Evolutionary conservation across 306 rosid genomes (phyloP).

Genomic region (Styphnolobium japonicum): DNA sequence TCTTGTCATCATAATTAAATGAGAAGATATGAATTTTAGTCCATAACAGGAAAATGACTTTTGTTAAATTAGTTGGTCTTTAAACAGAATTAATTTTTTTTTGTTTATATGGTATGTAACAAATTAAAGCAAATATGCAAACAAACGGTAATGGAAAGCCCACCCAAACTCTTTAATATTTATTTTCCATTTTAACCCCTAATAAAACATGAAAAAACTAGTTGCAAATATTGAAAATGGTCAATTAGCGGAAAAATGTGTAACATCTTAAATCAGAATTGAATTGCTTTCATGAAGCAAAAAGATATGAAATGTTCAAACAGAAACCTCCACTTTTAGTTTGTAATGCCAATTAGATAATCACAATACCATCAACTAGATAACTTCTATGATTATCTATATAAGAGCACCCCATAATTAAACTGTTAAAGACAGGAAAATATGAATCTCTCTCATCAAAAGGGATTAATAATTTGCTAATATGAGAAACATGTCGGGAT

Average conservation of each 20-base stretch:
- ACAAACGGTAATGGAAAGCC: slow-evolving; percentile 60
- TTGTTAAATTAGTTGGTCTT: no score
- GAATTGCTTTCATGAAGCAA: neutral
- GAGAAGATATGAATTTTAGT: no score
- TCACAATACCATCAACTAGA: neutral
- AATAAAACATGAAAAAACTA: slow-evolving; percentile 21
- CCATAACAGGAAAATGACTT: no score
- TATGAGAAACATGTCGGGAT: neutral
- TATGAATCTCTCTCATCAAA: no score
- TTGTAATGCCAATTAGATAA: neutral
- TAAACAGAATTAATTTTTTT: no score
- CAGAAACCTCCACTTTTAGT: neutral
- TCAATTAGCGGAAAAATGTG: neutral
- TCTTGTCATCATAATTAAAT: no score
- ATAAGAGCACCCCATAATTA: neutral
- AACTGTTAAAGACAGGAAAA: no score
- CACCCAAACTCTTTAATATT: slow-evolving; percentile 24
- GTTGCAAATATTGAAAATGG: neutral
- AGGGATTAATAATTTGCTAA: no score
- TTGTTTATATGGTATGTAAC: no score
- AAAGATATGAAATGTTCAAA: neutral
- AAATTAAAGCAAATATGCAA: slow-evolving; percentile 47
- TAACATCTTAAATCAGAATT: neutral
- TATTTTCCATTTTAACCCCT: slow-evolving; percentile 52
- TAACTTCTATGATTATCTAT: no score